These are phyloP conservation scores for Mycotypha africana DNA, from an alignment of 371 early-diverging fungal species.

Conservation along the genomic window DNA sequence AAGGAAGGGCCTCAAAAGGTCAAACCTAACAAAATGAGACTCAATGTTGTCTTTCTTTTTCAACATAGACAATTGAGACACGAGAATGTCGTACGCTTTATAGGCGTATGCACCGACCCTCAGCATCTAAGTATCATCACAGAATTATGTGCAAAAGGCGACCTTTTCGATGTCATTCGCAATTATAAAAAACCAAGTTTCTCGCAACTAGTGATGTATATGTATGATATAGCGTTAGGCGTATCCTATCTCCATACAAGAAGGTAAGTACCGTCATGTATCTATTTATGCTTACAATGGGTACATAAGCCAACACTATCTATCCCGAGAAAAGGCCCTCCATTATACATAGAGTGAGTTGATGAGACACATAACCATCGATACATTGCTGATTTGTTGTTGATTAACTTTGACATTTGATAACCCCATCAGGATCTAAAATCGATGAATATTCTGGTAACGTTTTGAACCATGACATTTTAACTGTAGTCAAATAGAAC, in stretches of 20 bases:
- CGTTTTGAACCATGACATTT: no score
- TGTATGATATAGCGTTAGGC: slow-evolving; percentile 81
- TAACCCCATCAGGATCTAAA: slow-evolving; percentile 81
- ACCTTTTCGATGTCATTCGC: slow-evolving; percentile 72
- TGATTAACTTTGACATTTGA: no score
- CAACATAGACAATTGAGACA: slow-evolving; percentile 63
- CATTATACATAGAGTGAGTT: slow-evolving; percentile 38
- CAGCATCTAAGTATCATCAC: slow-evolving; percentile 70
- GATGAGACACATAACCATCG: neutral
- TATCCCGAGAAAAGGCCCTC: slow-evolving; percentile 20
- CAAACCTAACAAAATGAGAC: no score
- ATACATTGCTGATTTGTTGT: no score
- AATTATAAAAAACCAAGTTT: slow-evolving; percentile 58
- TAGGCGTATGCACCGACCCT: slow-evolving; percentile 66
- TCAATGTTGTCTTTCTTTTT: neutral
- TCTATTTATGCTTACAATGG: no score
- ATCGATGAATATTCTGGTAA: slow-evolving; percentile 80
- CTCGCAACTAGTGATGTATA: slow-evolving; percentile 63
- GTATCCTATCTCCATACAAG: slow-evolving; percentile 63
- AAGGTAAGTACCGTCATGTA: slow-evolving; percentile 32
- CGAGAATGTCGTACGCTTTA: slow-evolving; percentile 72
- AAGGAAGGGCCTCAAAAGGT: no score
- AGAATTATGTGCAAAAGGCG: slow-evolving; percentile 72
- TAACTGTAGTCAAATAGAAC: no score
- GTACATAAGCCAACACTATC: neutral